phyloP scores from a whole-genome alignment of 2,329 filamentous ascomycete species.

The Xylaria sp. region DNA sequence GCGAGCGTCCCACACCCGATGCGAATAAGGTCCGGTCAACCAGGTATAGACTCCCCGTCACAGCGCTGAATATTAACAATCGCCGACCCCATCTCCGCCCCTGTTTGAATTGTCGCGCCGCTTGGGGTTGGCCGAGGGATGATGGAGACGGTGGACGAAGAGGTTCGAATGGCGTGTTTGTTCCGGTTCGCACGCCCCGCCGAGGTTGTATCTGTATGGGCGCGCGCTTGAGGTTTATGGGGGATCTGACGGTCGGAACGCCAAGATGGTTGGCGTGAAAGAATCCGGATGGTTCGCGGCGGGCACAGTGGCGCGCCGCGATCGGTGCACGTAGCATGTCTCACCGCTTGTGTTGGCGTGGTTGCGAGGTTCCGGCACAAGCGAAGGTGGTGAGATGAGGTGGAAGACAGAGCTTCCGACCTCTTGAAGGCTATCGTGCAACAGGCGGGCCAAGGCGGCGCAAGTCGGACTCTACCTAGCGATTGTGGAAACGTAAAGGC shows the following conservation, averaged over 20 bases:
- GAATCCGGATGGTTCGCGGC: constrained; percentile 29
- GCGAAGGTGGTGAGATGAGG: constrained; percentile 15
- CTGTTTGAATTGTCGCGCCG: constrained; percentile 76
- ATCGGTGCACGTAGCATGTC: constrained; percentile 39
- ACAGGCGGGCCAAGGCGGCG: background rate
- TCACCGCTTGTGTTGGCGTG: constrained; percentile 7
- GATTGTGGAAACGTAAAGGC: background rate
- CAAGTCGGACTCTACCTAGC: constrained; percentile 11
- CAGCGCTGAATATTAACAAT: constrained; percentile 68
- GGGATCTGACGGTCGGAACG: constrained; percentile 27
- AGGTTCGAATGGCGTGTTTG: constrained; percentile 65
- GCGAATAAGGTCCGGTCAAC: constrained; percentile 81
- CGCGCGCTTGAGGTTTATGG: constrained; percentile 27
- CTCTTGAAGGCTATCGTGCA: constrained; percentile 11
- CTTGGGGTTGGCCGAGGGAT: constrained; percentile 77
- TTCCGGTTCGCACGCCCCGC: constrained; percentile 44
- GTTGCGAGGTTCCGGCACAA: background rate
- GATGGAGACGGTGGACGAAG: constrained; percentile 81
- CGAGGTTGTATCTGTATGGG: constrained; percentile 42
- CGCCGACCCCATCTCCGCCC: constrained; percentile 81
- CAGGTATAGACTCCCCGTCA: constrained; percentile 71
- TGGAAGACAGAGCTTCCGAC: constrained; percentile 35
- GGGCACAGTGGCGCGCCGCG: constrained; percentile 33
- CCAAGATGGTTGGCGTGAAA: constrained; percentile 6
- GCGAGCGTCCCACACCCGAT: constrained; percentile 78